Conservation (phyloP, 768 basidiomycete genomes). For the Tephrocybe sp. region DNA sequence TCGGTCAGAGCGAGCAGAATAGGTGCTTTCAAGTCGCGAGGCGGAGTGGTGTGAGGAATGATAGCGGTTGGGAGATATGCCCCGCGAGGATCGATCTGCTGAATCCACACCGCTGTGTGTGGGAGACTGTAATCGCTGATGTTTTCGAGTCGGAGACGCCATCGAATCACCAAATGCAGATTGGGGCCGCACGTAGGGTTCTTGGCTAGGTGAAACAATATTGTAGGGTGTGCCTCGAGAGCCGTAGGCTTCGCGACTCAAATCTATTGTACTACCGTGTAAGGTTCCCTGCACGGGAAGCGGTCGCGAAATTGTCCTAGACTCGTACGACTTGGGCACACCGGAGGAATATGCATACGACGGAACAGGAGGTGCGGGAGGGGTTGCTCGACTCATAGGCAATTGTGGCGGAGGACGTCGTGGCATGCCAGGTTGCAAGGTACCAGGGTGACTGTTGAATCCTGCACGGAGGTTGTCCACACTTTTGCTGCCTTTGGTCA, state of each 20-base stretch:
- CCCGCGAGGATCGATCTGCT: constrained; percentile 40
- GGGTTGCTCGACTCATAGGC: constrained; percentile 29
- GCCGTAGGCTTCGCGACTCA: constrained; percentile 24
- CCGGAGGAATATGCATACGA: constrained; percentile 26
- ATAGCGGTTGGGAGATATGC: constrained; percentile 35
- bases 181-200: constrained; percentile 61
- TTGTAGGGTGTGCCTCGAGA: constrained; percentile 20
- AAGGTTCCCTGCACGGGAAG: constrained; percentile 40
- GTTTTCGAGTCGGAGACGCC: constrained; percentile 34
- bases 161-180: constrained; percentile 56
- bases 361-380: constrained; percentile 17
- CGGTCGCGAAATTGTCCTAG: constrained; percentile 33
- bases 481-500: constrained; percentile 47
- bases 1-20: constrained; percentile 30
- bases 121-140: constrained; percentile 34
- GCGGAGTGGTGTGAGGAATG: constrained; percentile 26
- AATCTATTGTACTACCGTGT: constrained; percentile 29
- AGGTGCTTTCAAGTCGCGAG: constrained; percentile 27
- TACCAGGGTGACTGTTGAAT: constrained; percentile 28
- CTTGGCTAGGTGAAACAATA: constrained; percentile 44
- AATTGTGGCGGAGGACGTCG: constrained; percentile 31
- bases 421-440: constrained; percentile 29
- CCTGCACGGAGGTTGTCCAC: constrained; percentile 50
- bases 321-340: constrained; percentile 42
- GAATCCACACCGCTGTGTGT: constrained; percentile 33